These are phyloP conservation scores for Hanseniaspora valbyensis DNA, from an alignment of 805 yeast genomes.

Conservation along the genomic window DNA sequence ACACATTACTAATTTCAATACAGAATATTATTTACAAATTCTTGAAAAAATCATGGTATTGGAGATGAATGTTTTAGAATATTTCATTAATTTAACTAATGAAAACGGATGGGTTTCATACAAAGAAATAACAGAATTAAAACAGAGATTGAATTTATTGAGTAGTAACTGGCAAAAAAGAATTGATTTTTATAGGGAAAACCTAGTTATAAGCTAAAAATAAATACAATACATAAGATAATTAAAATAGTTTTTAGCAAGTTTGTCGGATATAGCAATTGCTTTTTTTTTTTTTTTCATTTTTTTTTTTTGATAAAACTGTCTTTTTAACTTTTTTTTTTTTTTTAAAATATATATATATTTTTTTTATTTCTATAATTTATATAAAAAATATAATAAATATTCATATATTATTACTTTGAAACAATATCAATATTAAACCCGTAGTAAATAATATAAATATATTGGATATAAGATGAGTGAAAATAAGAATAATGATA, in stretches of 20 bases:
- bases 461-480: constrained; percentile 12
- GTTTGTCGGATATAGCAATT: background rate
- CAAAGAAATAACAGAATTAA: constrained; percentile 5
- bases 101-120: constrained; percentile 7
- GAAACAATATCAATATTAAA: no score
- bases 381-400: no score
- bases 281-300: background rate
- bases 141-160: constrained; percentile 7
- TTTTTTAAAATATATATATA: no score
- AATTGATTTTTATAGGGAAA: constrained; percentile 20
- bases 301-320: no score
- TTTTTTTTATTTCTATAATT: no score
- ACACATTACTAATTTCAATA: constrained; percentile 1
- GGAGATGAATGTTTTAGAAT: background rate
- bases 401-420: no score
- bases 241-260: no score
- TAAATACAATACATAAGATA: no score
- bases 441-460: no score
- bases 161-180: constrained; percentile 17
- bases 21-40: background rate
- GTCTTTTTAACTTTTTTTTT: no score
- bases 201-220: constrained; percentile 20
- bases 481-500: constrained; percentile 13
- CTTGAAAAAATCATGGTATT: background rate
- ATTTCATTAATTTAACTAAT: background rate